A percentile compares a stretch with the other conserved stretches of the same genome.
Conservation (phyloP, 164 flowering plant species). For the Vitis cinerea region DNA sequence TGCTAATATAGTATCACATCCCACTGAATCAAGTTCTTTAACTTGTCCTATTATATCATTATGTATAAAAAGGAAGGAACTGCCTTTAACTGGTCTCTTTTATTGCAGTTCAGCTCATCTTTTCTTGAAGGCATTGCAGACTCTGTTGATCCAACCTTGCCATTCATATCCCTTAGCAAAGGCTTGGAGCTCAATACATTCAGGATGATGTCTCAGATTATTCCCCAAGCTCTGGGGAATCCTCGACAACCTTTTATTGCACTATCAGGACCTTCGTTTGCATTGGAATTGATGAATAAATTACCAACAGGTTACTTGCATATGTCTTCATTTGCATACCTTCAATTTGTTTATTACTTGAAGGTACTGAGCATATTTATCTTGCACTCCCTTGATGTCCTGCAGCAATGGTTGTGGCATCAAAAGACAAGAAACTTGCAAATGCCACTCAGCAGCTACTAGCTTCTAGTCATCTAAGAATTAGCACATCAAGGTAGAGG, state of each 20-base stretch:
- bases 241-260: slow-evolving; percentile 89
- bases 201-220: slow-evolving; percentile 96
- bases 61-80: not conserved
- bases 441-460: slow-evolving; percentile 87
- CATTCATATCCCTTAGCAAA: slow-evolving; percentile 94
- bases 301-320: slow-evolving; percentile 76
- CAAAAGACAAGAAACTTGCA: slow-evolving; percentile 84
- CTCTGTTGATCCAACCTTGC: slow-evolving; percentile 78
- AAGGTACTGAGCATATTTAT: not conserved
- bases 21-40: not conserved
- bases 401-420: slow-evolving; percentile 96
- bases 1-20: not conserved
- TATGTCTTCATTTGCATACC: not conserved
- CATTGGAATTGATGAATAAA: slow-evolving; percentile 80
- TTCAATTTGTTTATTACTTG: not conserved
- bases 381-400: slow-evolving; percentile 13
- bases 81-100: slow-evolving; percentile 14
- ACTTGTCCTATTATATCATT: not conserved
- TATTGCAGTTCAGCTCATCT: slow-evolving; percentile 87
- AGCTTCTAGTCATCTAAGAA: slow-evolving; percentile 75
- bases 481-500: slow-evolving; percentile 80
- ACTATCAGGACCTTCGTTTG: slow-evolving; percentile 96
- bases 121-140: slow-evolving; percentile 80
- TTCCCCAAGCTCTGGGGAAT: slow-evolving; percentile 72
- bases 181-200: slow-evolving; percentile 90